Evolutionary conservation across 148 eudicot species (phyloP).

Genomic region (Rheum nobile): DNA sequence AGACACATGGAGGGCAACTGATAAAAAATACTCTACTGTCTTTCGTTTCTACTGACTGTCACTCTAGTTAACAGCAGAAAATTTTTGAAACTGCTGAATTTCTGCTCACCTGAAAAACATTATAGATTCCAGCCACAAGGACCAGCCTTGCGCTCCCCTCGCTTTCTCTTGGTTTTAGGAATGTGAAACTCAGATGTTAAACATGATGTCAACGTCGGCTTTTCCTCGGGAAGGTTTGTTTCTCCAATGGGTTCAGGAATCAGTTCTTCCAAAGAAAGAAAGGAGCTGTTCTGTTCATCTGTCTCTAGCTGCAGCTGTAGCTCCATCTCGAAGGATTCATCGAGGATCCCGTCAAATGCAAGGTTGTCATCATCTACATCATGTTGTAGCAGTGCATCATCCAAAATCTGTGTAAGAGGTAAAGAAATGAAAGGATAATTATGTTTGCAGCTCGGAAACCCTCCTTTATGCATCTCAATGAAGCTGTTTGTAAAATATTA

Average conservation of each 20-base stretch:
- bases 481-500: not conserved
- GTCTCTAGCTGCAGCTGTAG: conserved; percentile 19
- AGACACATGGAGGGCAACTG: not conserved
- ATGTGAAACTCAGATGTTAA: conserved; percentile 37
- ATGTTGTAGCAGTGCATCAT: conserved; percentile 36
- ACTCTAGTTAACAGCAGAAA: not conserved
- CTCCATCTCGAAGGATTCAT: conserved; percentile 23
- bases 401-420: conserved; percentile 45
- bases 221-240: conserved; percentile 17
- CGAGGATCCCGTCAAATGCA: conserved; percentile 9
- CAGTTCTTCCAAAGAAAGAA: conserved; percentile 11
- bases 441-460: not conserved
- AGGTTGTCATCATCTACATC: conserved; percentile 28
- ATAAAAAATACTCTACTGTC: not conserved
- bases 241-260: conserved; percentile 16
- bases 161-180: conserved; percentile 58
- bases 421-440: not conserved
- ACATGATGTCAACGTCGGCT: conserved; percentile 27
- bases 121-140: conserved; percentile 53
- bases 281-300: conserved; percentile 18
- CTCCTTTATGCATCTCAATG: not conserved
- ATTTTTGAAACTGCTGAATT: not conserved
- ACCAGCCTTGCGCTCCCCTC: conserved; percentile 88
- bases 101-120: conserved; percentile 22
- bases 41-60: not conserved